phyloP scores from a whole-genome alignment of 2,329 filamentous ascomycete species.

The Botryotinia convoluta region DNA sequence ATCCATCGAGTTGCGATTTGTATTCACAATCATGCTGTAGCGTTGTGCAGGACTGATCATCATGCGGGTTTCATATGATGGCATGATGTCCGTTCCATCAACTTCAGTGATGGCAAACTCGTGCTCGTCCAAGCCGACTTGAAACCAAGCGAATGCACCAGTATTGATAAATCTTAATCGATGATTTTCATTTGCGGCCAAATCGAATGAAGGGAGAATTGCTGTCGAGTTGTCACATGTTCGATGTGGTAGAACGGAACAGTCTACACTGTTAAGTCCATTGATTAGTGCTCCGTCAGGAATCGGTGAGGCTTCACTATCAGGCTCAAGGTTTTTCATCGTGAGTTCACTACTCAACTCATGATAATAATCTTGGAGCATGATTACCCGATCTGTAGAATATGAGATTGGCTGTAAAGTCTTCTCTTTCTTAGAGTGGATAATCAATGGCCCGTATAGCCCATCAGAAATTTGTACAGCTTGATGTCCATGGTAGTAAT shows the following conservation, averaged over 20 bases:
- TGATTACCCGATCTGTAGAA: slow-evolving; percentile 59
- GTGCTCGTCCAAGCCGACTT: slow-evolving; percentile 69
- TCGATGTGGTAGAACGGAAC: slow-evolving; percentile 40
- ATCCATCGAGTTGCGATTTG: slow-evolving; percentile 52
- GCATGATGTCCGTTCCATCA: slow-evolving; percentile 65
- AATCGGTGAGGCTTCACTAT: slow-evolving; percentile 44
- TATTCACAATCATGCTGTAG: slow-evolving; percentile 63
- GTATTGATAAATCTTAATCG: slow-evolving; percentile 68
- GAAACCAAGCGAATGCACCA: slow-evolving; percentile 69
- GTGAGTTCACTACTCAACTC: slow-evolving; percentile 48
- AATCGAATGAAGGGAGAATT: slow-evolving; percentile 43
- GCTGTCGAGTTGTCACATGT: slow-evolving; percentile 46
- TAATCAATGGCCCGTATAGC: slow-evolving; percentile 62
- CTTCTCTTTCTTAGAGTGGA: slow-evolving; percentile 58
- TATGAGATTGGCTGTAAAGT: slow-evolving; percentile 51
- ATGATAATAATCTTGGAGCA: slow-evolving; percentile 74
- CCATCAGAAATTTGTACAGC: slow-evolving; percentile 66
- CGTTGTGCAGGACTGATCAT: slow-evolving; percentile 69
- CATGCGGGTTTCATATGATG: slow-evolving; percentile 56
- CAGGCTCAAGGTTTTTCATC: slow-evolving; percentile 42
- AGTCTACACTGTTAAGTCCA: slow-evolving; percentile 44
- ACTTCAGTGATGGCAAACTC: slow-evolving; percentile 64
- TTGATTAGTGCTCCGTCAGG: slow-evolving; percentile 49
- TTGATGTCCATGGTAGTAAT: slow-evolving; percentile 66
- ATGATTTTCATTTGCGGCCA: slow-evolving; percentile 57